A percentile compares a stretch with the other conserved stretches of the same genome.
Conservation (phyloP, 2,329 filamentous ascomycete species). For the Cadophora sp. region DNA sequence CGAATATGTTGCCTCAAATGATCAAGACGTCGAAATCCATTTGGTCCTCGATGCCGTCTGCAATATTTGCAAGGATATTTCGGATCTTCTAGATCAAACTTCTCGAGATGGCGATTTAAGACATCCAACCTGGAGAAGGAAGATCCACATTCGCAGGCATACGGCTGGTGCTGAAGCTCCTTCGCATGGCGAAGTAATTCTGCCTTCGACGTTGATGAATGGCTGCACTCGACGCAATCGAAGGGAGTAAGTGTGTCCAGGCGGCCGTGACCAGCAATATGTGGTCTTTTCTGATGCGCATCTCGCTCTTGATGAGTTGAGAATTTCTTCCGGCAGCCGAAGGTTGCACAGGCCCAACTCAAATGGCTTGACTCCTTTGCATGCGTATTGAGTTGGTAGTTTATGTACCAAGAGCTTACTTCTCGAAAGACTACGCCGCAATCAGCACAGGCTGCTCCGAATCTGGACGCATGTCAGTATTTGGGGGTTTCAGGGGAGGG, state of each 20-base stretch:
- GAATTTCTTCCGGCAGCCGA: conserved; percentile 24
- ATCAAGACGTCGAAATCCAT: conserved; percentile 48
- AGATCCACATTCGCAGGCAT: conserved; percentile 37
- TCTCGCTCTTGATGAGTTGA: conserved; percentile 9
- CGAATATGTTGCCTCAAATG: conserved; percentile 48
- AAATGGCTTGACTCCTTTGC: conserved; percentile 2
- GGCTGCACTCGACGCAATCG: conserved; percentile 28
- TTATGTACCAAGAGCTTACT: too few relatives aligned
- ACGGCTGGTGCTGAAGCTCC: conserved; percentile 28
- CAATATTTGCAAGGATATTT: conserved; percentile 45
- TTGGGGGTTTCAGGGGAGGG: too few relatives aligned
- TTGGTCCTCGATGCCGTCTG: conserved; percentile 42
- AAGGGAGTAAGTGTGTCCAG: neutral
- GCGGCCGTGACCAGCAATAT: conserved; percentile 22
- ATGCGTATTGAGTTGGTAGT: neutral
- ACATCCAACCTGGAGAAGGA: conserved; percentile 42
- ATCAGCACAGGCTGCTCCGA: neutral
- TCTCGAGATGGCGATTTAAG: conserved; percentile 39
- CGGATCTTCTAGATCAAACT: conserved; percentile 28
- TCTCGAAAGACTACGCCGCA: neutral
- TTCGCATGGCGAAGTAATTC: conserved; percentile 28
- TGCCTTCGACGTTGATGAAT: conserved; percentile 15
- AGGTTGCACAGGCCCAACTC: neutral
- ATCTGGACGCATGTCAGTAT: too few relatives aligned
- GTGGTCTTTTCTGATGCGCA: conserved; percentile 21